Conservation (phyloP, 371 early-diverging fungal genomes). For the Actinomortierella ambigua region DNA sequence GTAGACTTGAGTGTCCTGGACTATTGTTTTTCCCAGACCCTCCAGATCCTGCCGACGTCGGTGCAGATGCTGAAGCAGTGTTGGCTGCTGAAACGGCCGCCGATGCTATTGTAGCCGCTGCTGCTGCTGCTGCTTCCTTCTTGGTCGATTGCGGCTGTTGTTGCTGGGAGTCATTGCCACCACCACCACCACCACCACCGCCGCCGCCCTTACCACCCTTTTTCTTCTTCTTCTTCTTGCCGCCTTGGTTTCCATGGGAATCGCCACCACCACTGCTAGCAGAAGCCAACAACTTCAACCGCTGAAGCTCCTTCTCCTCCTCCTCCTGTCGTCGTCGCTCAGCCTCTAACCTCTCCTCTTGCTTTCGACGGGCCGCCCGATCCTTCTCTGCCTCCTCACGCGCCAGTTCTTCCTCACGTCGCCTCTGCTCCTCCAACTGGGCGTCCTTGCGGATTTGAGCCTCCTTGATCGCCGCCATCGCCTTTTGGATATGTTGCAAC, state of each 20-base stretch:
- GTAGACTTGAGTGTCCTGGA: no score
- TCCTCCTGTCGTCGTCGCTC: conserved; percentile 37
- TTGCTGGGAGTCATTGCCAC: conserved; percentile 5
- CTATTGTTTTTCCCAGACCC: no score
- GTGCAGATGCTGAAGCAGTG: conserved; percentile 3
- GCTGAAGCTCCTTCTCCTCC: conserved; percentile 44
- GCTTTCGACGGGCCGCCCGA: conserved; percentile 39
- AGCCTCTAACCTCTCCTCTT: conserved; percentile 46
- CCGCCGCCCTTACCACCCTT: conserved; percentile 18
- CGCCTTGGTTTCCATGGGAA: conserved; percentile 16
- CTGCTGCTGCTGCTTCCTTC: conserved; percentile 12
- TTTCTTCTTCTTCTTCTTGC: conserved; percentile 44
- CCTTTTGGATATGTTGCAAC: conserved; percentile 45
- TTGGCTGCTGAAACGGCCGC: conserved; percentile 9
- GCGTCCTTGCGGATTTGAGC: conserved; percentile 45
- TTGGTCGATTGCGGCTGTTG: conserved; percentile 1
- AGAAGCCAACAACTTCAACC: conserved; percentile 36
- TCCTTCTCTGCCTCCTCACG: conserved; percentile 46
- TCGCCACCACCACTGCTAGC: conserved; percentile 28
- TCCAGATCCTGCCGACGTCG: background rate
- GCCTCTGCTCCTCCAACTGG: conserved; percentile 39
- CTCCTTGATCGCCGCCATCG: conserved; percentile 30
- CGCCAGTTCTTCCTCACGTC: conserved; percentile 40
- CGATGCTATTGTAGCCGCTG: background rate
- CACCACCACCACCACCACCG: background rate